Evolutionary conservation across 257 asterid genomes (phyloP).

Genomic region (Fraxinus cuspidata): DNA sequence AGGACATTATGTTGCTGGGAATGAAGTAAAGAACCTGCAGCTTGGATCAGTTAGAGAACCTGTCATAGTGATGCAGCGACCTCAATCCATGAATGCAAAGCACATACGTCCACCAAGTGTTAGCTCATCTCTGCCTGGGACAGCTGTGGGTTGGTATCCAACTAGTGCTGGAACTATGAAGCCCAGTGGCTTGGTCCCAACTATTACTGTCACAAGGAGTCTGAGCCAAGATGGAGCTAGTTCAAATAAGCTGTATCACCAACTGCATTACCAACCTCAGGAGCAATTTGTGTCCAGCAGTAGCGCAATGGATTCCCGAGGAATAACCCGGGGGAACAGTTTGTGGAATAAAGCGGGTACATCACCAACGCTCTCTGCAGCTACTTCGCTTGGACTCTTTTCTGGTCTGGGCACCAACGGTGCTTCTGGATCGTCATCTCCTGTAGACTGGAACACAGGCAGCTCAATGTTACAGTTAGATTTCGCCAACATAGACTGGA

Average conservation of each 20-base stretch:
- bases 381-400: conserved; percentile 68
- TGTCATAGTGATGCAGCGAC: conserved; percentile 55
- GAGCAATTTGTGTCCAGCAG: conserved; percentile 45
- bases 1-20: conserved; percentile 38
- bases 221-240: conserved; percentile 27
- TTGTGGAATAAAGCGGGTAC: conserved; percentile 44
- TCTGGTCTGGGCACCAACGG: conserved; percentile 50
- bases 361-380: conserved; percentile 47
- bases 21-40: conserved; percentile 62
- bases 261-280: conserved; percentile 46
- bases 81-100: conserved; percentile 40
- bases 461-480: conserved; percentile 52
- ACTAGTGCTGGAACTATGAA: conserved; percentile 35
- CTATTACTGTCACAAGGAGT: conserved; percentile 42
- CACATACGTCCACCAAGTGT: conserved; percentile 42
- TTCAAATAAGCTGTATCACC: conserved; percentile 45
- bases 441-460: conserved; percentile 60
- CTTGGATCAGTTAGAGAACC: conserved; percentile 72
- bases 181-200: conserved; percentile 42
- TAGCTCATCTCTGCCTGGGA: conserved; percentile 53
- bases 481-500: conserved; percentile 72
- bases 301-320: conserved; percentile 36
- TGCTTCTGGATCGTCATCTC: conserved; percentile 44
- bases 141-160: conserved; percentile 44
- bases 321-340: conserved; percentile 35